These are phyloP conservation scores for Oryza longistaminata DNA, from an alignment of 176 grass and related monocot species.

Conservation along the genomic window DNA sequence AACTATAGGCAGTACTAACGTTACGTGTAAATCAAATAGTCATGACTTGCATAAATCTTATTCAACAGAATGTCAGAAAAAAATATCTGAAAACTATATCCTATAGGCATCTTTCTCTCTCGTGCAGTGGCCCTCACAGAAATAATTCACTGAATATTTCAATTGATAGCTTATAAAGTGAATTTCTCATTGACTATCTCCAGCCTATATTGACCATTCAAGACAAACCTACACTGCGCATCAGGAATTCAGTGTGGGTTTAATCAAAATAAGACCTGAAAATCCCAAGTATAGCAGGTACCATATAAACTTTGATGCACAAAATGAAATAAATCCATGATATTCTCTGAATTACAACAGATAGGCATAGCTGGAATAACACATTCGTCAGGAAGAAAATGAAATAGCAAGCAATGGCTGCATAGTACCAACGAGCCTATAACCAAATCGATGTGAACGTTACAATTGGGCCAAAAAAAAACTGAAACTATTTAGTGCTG, in stretches of 20 bases:
- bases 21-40: neutral
- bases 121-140: neutral
- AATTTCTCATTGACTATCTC: neutral
- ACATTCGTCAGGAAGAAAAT: neutral
- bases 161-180: conserved; percentile 4
- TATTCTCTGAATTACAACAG: neutral
- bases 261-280: neutral
- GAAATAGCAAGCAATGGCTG: neutral
- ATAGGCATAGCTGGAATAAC: neutral
- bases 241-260: neutral
- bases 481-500: neutral
- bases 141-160: neutral
- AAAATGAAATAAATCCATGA: neutral
- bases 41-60: neutral
- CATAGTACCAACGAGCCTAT: neutral
- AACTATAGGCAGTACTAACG: neutral
- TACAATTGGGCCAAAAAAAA: neutral
- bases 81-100: neutral
- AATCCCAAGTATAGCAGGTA: neutral
- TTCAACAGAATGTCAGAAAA: neutral
- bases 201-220: neutral
- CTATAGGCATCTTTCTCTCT: neutral
- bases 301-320: neutral
- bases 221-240: neutral
- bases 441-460: neutral